Conservation (phyloP, 1,284 basidiomycete species). For the Marasmius fiardii region DNA sequence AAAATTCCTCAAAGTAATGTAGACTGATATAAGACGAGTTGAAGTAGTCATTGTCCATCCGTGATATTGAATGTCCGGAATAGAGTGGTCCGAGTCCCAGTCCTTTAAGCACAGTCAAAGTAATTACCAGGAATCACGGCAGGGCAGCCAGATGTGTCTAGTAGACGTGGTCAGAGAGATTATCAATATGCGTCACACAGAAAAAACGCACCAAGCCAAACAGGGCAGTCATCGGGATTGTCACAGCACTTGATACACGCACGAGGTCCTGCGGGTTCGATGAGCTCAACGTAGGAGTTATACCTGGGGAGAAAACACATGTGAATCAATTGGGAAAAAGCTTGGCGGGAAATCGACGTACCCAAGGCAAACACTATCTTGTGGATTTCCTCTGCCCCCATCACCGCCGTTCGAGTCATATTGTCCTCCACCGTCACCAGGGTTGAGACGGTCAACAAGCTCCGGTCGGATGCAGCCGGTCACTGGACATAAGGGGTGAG, state of each 20-base stretch:
- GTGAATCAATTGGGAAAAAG: background rate
- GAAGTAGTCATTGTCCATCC: too few relatives aligned
- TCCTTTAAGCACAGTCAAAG: constrained; percentile 28
- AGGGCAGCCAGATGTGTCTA: constrained; percentile 31
- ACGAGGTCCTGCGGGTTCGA: constrained; percentile 40
- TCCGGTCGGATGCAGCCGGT: constrained; percentile 47
- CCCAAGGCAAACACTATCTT: constrained; percentile 43
- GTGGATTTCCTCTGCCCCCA: constrained; percentile 42
- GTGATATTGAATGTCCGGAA: too few relatives aligned
- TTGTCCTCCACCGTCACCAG: constrained; percentile 43
- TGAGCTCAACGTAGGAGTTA: constrained; percentile 48
- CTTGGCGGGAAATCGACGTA: constrained; percentile 20
- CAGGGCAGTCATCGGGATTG: constrained; percentile 41
- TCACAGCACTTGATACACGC: constrained; percentile 52
- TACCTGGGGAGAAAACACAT: constrained; percentile 26
- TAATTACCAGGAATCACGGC: constrained; percentile 34
- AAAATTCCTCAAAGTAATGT: too few relatives aligned
- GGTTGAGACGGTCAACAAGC: constrained; percentile 36
- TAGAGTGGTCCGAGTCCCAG: too few relatives aligned
- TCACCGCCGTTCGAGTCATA: constrained; percentile 50
- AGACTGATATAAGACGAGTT: too few relatives aligned
- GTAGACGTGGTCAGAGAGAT: background rate
- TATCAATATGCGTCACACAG: too few relatives aligned
- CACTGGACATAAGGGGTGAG: constrained; percentile 26
- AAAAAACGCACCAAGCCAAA: constrained; percentile 31